These are phyloP conservation scores for Paspalum notatum DNA, from an alignment of 176 grass and related monocot genomes.

Conservation along the genomic window DNA sequence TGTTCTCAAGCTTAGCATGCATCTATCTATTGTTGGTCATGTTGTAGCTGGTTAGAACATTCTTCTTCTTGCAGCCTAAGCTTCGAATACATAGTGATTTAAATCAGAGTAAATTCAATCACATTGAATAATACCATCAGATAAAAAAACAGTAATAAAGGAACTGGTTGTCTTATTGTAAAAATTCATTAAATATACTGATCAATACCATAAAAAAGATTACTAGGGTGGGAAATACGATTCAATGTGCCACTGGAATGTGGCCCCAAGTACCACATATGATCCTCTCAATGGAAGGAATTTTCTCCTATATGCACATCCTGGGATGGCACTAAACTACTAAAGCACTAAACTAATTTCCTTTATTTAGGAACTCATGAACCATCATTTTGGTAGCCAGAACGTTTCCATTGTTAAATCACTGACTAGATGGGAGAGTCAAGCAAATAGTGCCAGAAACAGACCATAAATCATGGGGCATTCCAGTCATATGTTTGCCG, in stretches of 20 bases:
- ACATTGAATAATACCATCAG: constrained; percentile 20
- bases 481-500: not conserved
- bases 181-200: not conserved
- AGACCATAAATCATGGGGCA: constrained; percentile 4
- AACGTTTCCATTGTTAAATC: not conserved
- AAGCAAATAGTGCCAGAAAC: not conserved
- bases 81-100: not conserved
- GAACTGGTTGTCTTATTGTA: not conserved
- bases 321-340: not conserved
- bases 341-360: not conserved
- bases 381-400: not conserved
- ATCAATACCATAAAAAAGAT: not conserved
- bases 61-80: not conserved
- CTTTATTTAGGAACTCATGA: not conserved
- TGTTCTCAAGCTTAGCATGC: constrained; percentile 22
- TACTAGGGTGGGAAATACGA: not conserved
- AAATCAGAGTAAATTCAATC: not conserved
- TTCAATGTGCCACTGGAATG: not conserved
- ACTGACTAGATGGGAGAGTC: not conserved
- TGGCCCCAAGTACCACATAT: not conserved
- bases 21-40: constrained; percentile 8
- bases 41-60: not conserved
- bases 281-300: not conserved
- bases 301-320: not conserved
- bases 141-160: not conserved